These are phyloP conservation scores for Verbena officinalis DNA, from an alignment of 257 asterid genomes.

Conservation along the genomic window DNA sequence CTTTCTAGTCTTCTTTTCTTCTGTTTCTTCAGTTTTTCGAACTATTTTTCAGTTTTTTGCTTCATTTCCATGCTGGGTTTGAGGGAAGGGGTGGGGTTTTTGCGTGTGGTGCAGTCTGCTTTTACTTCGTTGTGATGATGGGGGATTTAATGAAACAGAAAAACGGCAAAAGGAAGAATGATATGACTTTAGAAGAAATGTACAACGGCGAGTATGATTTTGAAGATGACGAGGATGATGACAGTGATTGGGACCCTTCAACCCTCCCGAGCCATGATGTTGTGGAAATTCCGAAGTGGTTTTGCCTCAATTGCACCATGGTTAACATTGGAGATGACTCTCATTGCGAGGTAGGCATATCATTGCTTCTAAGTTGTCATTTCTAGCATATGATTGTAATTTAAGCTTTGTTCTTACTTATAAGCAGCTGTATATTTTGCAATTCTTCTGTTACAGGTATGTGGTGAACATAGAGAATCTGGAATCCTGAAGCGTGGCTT, in stretches of 20 bases:
- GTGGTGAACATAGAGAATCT: constrained; percentile 89
- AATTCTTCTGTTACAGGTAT: constrained; percentile 50
- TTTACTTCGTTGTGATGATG: constrained; percentile 14
- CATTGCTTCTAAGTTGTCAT: constrained; percentile 1
- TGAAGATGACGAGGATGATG: constrained; percentile 79
- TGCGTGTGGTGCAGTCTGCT: too few relatives aligned
- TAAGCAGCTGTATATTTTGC: constrained; percentile 16
- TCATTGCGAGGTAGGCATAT: constrained; percentile 65
- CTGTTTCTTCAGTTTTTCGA: not conserved
- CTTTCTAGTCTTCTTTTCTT: not conserved
- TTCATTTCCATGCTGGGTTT: constrained; percentile 3
- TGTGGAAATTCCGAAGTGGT: constrained; percentile 68
- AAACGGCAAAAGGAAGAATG: constrained; percentile 48
- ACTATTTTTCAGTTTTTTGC: not conserved
- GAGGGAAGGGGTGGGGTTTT: constrained; percentile 25
- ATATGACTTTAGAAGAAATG: constrained; percentile 74
- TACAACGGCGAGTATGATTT: constrained; percentile 56
- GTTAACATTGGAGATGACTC: constrained; percentile 54
- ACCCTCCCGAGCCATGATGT: constrained; percentile 29
- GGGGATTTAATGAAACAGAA: constrained; percentile 48
- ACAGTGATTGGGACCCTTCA: constrained; percentile 67
- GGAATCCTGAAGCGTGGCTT: constrained; percentile 82
- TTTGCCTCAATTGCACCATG: constrained; percentile 92
- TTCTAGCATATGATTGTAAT: not conserved
- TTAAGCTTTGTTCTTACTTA: not conserved